Percentiles rank a stretch among this genome's conserved stretches.
Conservation (phyloP, 1,284 basidiomycete genomes). For the Kalmanozyma brasiliensis region DNA sequence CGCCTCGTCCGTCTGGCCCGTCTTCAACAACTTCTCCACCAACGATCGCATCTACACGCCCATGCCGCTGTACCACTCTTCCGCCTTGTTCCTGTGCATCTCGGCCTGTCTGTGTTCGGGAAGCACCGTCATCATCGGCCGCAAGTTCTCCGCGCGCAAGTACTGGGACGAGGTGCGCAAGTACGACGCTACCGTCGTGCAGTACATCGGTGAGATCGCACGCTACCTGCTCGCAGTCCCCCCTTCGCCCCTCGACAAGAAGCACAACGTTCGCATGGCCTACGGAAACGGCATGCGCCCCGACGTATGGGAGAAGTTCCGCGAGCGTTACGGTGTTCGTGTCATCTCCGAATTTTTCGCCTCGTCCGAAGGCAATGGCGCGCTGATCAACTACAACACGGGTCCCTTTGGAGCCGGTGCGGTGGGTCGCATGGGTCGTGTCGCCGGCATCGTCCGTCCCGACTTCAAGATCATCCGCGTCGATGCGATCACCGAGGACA, state of each 20-base stretch:
- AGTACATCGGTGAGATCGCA: slow-evolving; percentile 68
- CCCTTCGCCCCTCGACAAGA: slow-evolving; percentile 63
- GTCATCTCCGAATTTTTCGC: slow-evolving; percentile 68
- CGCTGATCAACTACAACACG: slow-evolving; percentile 65
- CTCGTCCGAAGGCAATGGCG: slow-evolving; percentile 65
- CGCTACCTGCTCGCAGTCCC: slow-evolving; percentile 66
- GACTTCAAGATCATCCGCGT: slow-evolving; percentile 65
- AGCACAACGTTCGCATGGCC: slow-evolving; percentile 68
- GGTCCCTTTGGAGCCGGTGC: slow-evolving; percentile 67
- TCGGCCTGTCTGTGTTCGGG: slow-evolving; percentile 56
- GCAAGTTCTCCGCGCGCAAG: slow-evolving; percentile 66
- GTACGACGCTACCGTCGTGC: slow-evolving; percentile 65
- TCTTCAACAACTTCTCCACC: slow-evolving; percentile 46
- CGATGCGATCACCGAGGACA: slow-evolving; percentile 68
- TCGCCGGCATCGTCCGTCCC: slow-evolving; percentile 49
- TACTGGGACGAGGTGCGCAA: slow-evolving; percentile 67
- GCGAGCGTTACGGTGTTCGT: slow-evolving; percentile 64
- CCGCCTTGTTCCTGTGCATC: slow-evolving; percentile 65
- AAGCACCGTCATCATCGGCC: slow-evolving; percentile 67
- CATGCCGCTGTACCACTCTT: slow-evolving; percentile 67
- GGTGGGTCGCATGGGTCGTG: slow-evolving; percentile 60
- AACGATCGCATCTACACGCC: slow-evolving; percentile 67
- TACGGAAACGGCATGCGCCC: slow-evolving; percentile 68
- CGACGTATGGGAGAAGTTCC: slow-evolving; percentile 68
- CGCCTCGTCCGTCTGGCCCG: slow-evolving; percentile 57